Evolutionary conservation across 2,329 filamentous ascomycete species (phyloP), one percentile per base, ranked within the genome.

Genomic region (Diaporthe amygdali): DNA sequence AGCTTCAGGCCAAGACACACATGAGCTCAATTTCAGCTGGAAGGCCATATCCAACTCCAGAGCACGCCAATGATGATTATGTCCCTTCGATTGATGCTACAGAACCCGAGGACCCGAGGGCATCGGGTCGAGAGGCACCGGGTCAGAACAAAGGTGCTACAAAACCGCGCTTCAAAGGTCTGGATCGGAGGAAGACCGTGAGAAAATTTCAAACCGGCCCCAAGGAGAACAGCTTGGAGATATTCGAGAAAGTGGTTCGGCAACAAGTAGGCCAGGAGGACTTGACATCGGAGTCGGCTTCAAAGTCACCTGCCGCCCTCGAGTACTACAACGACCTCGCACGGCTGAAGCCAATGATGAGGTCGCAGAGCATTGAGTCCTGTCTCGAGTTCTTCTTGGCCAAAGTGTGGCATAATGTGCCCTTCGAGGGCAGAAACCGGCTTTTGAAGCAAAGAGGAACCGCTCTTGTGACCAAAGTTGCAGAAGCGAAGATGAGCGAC

Each of bases 381-480:
- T 76, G 76, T 37, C 79, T 78, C 59, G 74, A 77, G 20, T 83
- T 82, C 74, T 78, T 84, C 67, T 74, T 78, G 44, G 72, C 71
- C 10, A 72, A 71, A n/a, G 73, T 79, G 17, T 71, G 71, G 71
- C 55, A 41, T 3, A 68, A 52, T 14, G 52, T 22, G 32, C 69
- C 77, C 3, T 71, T 71, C 51, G 56, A 67, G 9, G 72, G 76
- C 20, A 75, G 76, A 37, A 79, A 78, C 54, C 59, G 9, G 20
- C 76, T 76, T 56, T 74, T 79, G 51, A 77, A 73, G 55, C 64
- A 69, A n/a, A 68, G 69, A 47, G 71, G 71, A 2, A 74, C 72
- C 10, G 72, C 75, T 46, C 72, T 81, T 51, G 72, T 84, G 73
- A 69, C 77, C 15, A 78, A 77, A 44, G 73, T 84, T 8, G 73